Base-by-base conservation (phyloP, 1,284 basidiomycete genomes). In the Lignosus rhinocerotis region DNA sequence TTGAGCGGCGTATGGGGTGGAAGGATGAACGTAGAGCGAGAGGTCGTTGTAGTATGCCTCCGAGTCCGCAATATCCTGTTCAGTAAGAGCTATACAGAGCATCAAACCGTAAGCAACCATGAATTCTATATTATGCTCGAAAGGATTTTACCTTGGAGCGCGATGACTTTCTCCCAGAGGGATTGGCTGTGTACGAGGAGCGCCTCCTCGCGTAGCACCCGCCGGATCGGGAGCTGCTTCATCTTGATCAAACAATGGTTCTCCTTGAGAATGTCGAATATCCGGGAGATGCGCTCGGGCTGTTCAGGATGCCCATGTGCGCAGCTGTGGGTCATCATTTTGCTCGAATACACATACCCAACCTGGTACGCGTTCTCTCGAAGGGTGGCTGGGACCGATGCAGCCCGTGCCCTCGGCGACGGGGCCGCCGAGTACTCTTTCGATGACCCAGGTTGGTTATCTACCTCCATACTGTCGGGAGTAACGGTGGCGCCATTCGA, bases 21-120 rank as follows among this genome's bases (percentile, higher is more conserved):
- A 84, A 46, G 85, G 83, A 76, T 92, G 92, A 55, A 98, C 88
- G 75, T 98, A 99, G 16, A 99, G 85, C 16, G 96, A 98, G 21
- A 96, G 78, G 38, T 88, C 85, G 53, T 94, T 92, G 72, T 96
- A 97, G 71, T 92, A 95, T 14, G 81, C 80, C 63, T 85, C 84
- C 1, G 90, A 87, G 62, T 89, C 84, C 47, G 80, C 74, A 48
- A 92, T 86, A 58, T 91, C 83, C 73, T 95, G 85, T 57, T 85
- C 78, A 12, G 81, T 81, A 79, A 93, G 82, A 44, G 82, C 90
- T 96, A 70, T 21, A 17, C 9, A 3, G 32, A n/a, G 31, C 17
- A 25, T 1, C 11, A 54, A 19, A 46, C 8, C 14, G 3, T 34
- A 51, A 51, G 56, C 36, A 62, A 10, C 14, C 21, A 19, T 30